These are phyloP conservation scores for Fusarium transvaalense DNA, from an alignment of 2,329 filamentous ascomycete genomes.

Conservation along the genomic window DNA sequence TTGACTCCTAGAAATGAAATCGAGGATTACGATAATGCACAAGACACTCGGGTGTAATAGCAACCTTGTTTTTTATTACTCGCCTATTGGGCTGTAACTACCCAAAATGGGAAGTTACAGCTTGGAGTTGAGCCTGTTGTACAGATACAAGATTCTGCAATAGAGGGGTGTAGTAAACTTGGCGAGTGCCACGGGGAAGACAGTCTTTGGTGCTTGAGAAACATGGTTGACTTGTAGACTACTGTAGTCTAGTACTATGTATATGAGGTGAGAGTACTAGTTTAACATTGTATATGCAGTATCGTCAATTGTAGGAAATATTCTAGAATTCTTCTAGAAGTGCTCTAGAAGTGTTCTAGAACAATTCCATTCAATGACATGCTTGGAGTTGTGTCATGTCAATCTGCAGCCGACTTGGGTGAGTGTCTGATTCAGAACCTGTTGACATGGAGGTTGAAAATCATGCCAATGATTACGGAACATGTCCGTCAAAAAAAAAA, in stretches of 20 bases:
- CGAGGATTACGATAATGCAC: background rate
- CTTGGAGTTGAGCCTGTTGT: background rate
- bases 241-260: too few relatives aligned
- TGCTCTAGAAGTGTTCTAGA: background rate
- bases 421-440: background rate
- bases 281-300: background rate
- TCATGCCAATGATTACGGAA: background rate
- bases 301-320: background rate
- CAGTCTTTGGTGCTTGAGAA: background rate
- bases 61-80: background rate
- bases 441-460: background rate
- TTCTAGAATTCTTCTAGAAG: background rate
- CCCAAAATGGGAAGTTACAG: background rate
- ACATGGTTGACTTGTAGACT: background rate
- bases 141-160: constrained; percentile 4
- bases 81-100: too few relatives aligned
- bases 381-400: background rate
- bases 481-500: background rate
- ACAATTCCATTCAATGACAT: background rate
- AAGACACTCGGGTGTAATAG: background rate
- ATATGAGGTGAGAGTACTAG: too few relatives aligned
- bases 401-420: background rate
- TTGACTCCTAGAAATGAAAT: background rate
- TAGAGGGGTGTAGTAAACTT: background rate
- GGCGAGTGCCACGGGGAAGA: background rate